Evolutionary conservation across 2,329 filamentous ascomycete genomes (phyloP), one percentile per base, ranked within the genome.

Genomic region (Ophiognomonia clavigignenti-juglandacearum): DNA sequence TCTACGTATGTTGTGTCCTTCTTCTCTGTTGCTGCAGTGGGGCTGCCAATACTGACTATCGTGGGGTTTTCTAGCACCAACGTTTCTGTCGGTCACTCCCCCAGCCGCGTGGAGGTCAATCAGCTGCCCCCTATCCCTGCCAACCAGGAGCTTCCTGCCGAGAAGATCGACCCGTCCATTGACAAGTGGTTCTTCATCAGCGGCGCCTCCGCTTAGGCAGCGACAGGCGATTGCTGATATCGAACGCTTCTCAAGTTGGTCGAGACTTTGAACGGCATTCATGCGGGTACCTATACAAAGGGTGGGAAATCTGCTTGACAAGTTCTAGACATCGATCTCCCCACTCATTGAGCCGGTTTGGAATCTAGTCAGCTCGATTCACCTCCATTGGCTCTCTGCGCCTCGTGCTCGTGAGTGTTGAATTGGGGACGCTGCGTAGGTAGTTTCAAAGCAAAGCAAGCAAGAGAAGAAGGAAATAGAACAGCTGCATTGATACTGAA

Each of bases 121-220:
- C 77, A 86, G 71, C 77, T 95, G 54, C 82, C 85, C 55, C 83
- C 82, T 64, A 83, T 98, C 58, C 88, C 90, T 52, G 64, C 79
- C 55, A 77, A 87, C 72, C 80, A 96, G 81, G 85, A 95, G 63
- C 76, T 95, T 50, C 68, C 80, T 47, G 83, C 93, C 52, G 92
- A 85, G 57, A 91, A 92, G 64, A 96, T 98, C 61, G 93, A 98
- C 67, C 80, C 83, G 67, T 95, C 85, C 72, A 96, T 97, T 66
- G 93, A 98, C 83, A 98, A 98, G 84, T 98, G 93, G 93, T 98
- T 98, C 86, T 98, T 97, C 83, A 98, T 98, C 73, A 96, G 90
- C 69, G 93, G 93, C 71, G 93, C 93, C 65, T 88, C 90, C 60
- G 78, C 85, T 61, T 92, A 87, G 41, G 42, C 34, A 42, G 45